Conservation (phyloP, 202 grass and related monocot genomes). For the Miscanthus sacchariflorus region DNA sequence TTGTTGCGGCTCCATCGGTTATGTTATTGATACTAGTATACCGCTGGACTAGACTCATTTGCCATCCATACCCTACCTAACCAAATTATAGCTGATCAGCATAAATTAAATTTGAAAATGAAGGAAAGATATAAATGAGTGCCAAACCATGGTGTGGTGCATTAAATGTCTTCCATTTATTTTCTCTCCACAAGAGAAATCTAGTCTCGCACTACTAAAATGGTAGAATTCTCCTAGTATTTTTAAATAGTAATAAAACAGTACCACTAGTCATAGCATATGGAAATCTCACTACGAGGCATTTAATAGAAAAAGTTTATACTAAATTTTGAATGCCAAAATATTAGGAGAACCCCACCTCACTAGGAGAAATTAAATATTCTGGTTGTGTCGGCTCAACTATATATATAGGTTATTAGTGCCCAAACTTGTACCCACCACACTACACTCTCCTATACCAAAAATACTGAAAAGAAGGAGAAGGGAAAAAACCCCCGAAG, state of each 20-base stretch:
- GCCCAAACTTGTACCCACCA: background rate
- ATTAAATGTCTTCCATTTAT: background rate
- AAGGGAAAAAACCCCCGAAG: background rate
- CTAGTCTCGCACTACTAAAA: background rate
- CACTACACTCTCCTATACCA: background rate
- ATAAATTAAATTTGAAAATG: background rate
- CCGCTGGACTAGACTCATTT: no score
- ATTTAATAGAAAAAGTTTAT: no score
- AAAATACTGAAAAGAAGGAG: background rate
- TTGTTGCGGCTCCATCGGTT: background rate
- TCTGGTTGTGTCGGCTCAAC: background rate
- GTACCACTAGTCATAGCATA: no score
- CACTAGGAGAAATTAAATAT: no score
- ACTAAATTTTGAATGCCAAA: no score
- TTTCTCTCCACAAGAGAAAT: background rate
- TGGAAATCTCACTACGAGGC: no score
- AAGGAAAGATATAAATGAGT: background rate
- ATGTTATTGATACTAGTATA: no score
- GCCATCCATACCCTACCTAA: background rate
- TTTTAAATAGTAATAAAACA: no score
- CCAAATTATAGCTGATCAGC: background rate
- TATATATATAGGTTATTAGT: background rate
- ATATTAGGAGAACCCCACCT: no score
- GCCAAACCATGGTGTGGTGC: background rate
- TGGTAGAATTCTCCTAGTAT: no score